Percentiles rank a stretch among this genome's conserved stretches.
These are phyloP conservation scores for Phytophthora ramorum DNA, from an alignment of 352 stramenopile genomes.

Conservation along the genomic window DNA sequence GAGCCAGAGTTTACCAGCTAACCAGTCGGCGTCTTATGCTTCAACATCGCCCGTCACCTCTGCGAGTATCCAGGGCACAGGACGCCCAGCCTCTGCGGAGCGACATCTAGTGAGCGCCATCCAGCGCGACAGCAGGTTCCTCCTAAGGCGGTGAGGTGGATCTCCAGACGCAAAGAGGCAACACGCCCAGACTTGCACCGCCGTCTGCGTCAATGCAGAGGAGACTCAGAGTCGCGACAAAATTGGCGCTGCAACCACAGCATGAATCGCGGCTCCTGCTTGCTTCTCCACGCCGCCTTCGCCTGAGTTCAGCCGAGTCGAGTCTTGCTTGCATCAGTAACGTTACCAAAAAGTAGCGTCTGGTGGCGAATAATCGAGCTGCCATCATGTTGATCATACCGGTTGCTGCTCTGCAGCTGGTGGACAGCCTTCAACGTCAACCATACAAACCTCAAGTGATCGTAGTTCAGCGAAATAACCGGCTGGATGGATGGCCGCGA, in stretches of 20 bases:
- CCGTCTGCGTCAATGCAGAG: conserved; percentile 13
- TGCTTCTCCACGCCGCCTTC: too few species aligned
- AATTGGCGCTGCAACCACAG: background rate
- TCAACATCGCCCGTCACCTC: background rate
- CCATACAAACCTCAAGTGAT: conserved; percentile 24
- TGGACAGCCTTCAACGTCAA: conserved; percentile 10
- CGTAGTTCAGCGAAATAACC: conserved; percentile 16
- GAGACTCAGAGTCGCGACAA: background rate
- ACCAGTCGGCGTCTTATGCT: conserved; percentile 12
- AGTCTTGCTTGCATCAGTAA: background rate
- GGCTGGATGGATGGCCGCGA: conserved; percentile 5
- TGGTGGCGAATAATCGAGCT: background rate
- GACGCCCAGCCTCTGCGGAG: conserved; percentile 20
- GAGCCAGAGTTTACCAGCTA: background rate
- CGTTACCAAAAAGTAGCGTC: background rate
- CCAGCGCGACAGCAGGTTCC: conserved; percentile 1
- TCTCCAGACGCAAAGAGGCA: too few species aligned
- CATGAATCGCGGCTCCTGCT: too few species aligned
- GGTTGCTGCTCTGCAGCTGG: conserved; percentile 15
- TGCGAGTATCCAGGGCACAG: conserved; percentile 14
- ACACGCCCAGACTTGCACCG: too few species aligned
- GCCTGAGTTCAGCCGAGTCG: too few species aligned
- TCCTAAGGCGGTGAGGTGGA: conserved; percentile 5
- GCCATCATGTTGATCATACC: background rate
- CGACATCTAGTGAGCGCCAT: conserved; percentile 23